These are phyloP conservation scores for Russula sp. DNA, from an alignment of 768 basidiomycete species.

Conservation along the genomic window DNA sequence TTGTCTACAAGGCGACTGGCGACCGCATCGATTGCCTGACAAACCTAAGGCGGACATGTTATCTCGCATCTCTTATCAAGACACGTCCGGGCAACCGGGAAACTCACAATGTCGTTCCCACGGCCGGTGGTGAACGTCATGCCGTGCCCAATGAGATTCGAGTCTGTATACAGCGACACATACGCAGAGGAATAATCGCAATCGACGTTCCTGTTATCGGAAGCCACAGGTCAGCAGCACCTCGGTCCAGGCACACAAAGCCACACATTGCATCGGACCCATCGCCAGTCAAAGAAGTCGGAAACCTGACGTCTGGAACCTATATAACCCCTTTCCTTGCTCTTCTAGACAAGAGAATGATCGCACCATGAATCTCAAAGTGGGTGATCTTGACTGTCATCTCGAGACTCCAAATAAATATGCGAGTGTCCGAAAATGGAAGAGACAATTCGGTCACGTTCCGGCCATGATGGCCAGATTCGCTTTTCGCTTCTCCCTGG, in stretches of 20 bases:
- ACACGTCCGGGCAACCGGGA: background rate
- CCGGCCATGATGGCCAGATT: too few species aligned
- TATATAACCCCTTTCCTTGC: background rate
- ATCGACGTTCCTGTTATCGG: slow-evolving; percentile 72
- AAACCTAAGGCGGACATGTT: slow-evolving; percentile 49
- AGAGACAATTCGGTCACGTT: background rate
- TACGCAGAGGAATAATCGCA: slow-evolving; percentile 97
- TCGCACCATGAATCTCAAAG: slow-evolving; percentile 52
- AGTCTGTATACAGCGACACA: slow-evolving; percentile 66
- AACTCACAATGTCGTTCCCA: slow-evolving; percentile 81
- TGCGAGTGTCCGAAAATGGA: background rate
- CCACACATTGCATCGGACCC: slow-evolving; percentile 88
- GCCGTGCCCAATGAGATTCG: slow-evolving; percentile 75
- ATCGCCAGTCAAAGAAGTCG: slow-evolving; percentile 85
- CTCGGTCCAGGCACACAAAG: background rate
- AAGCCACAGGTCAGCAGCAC: background rate
- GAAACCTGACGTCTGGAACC: slow-evolving; percentile 77
- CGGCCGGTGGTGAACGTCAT: slow-evolving; percentile 95
- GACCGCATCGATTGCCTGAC: slow-evolving; percentile 71
- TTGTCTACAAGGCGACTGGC: slow-evolving; percentile 79
- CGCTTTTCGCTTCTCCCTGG: too few species aligned
- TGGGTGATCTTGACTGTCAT: slow-evolving; percentile 45
- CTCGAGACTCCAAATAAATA: background rate
- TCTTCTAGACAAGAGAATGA: background rate
- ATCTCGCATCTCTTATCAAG: background rate